Evolutionary conservation across 2,329 filamentous ascomycete genomes (phyloP).

Genomic region (Fusarium abutilonis): DNA sequence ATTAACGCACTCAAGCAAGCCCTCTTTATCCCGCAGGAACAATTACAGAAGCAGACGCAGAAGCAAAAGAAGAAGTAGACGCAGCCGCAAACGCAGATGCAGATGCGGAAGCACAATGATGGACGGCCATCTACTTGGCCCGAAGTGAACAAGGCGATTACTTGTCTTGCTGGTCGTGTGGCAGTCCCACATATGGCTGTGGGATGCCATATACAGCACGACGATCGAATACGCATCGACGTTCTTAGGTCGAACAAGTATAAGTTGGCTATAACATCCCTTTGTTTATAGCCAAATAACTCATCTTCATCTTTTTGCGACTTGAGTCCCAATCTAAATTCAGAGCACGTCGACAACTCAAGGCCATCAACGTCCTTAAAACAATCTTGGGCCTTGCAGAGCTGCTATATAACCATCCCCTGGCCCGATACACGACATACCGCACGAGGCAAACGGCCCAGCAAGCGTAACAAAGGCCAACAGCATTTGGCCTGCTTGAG

Average conservation of each 20-base stretch:
- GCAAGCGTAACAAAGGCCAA: not conserved
- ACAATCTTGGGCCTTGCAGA: not conserved
- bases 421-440: not conserved
- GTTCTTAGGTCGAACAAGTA: constrained; percentile 46
- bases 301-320: constrained; percentile 20
- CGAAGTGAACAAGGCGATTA: constrained; percentile 38
- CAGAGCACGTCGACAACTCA: not conserved
- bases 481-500: not conserved
- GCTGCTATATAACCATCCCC: not conserved
- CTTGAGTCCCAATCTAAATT: constrained; percentile 1
- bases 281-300: constrained; percentile 26
- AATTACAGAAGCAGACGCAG: constrained; percentile 24
- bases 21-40: constrained; percentile 51
- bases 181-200: constrained; percentile 47
- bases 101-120: constrained; percentile 43
- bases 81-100: constrained; percentile 18
- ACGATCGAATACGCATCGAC: constrained; percentile 27
- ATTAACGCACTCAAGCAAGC: constrained; percentile 50
- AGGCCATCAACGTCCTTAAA: not conserved
- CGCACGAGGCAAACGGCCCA: not conserved
- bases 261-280: constrained; percentile 53
- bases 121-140: constrained; percentile 32
- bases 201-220: constrained; percentile 43
- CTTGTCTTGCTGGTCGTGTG: constrained; percentile 47
- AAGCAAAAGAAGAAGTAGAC: constrained; percentile 17